Base-by-base conservation (phyloP, 768 basidiomycete species). In the Boletus reticulatus region DNA sequence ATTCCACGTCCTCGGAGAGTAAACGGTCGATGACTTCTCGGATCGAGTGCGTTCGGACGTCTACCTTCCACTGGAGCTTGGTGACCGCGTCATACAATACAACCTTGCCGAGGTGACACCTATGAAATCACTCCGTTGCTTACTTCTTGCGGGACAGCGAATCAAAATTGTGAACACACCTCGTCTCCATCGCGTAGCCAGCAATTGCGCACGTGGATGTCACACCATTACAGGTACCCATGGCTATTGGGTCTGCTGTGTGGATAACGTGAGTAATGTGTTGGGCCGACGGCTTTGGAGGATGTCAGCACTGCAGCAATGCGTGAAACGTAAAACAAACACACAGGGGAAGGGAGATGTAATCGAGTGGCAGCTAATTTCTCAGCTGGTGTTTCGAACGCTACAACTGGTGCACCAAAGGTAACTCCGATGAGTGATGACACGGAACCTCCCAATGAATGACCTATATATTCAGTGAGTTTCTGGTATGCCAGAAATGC, bases 191-290 rank as follows among this genome's bases (percentile, higher is more conserved):
- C 0, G 93, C 96, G 64, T 90, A 95, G 1, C 96, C 95, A 0
- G 76, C 92, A 34, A 91, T 80, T 16, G 87, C 84, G 69, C 96
- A 99, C 1, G 81, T 72, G 0, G 89, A 94, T 10, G 80, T 75
- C 1, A 89, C 76, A 13, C 92, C 93, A 13, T 76, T 94, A 65
- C 92, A 94, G 0, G 79, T 79, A 1, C 90, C 91, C 83, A 90
- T 89, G 4, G 95, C 83, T 36, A 98, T 91, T 0, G 95, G 95
- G 77, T 98, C 96, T 20, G 88, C 95, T 1, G 89, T 98, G 67
- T 98, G 89, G 65, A 90, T 96, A 9, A 98, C 78, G 64, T 98
- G 93, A 0, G 88, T 94, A 41, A 96, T 77, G 59, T 91, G 89
- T 4, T 85, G 82, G 0, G 78, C 78, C 2, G 86, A 84, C 0